Evolutionary conservation across 305 asterid genomes (phyloP), one percentile per base, ranked within the genome.

Genomic region (Withania somnifera): DNA sequence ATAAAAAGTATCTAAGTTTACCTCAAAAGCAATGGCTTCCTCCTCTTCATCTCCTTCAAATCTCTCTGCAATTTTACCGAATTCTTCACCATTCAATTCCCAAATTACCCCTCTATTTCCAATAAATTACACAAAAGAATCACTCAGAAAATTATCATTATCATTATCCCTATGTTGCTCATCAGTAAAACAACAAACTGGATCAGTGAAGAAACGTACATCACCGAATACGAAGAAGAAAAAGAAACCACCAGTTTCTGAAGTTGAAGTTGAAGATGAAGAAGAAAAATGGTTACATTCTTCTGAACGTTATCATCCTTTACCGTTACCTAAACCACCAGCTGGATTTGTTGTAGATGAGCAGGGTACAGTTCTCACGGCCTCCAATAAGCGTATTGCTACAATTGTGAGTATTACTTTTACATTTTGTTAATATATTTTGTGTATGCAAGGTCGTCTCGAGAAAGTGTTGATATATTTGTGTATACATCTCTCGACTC

Each of bases 301-400:
- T 36, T 84, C 90, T 2, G 69, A 83, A 47, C 81, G 86, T 40
- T 90, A 90, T 80, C 77, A 91, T 80, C 86, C 93, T 81, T 87
- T 92, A 82, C 95, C 97, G 28, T 88, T 94, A 81, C 98, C 98
- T 24, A 95, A 95, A 14, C 99, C 99, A 0, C 99, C 99, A 22
- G 98, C 98, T 4, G 99, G 99, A 14, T 95, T 95, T 77, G 91
- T 92, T 69, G 61, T 95, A 83, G 98, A 94, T 78, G 99, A 90
- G 30, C 94, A 92, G 87, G 99, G 98, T 83, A 92, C 87, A 61
- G 98, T 94, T 83, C 88, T 95, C 57, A 84, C 90, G 95, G 98
- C 95, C 83, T 94, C 98, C 56, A 87, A 88, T 83, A 96, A 89
- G 79, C 97, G 99, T 79, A 88, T 94, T 85, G 94, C 92, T 14